phyloP scores from a whole-genome alignment of 2,329 filamentous ascomycete species.

The Grosmannia serpens region DNA sequence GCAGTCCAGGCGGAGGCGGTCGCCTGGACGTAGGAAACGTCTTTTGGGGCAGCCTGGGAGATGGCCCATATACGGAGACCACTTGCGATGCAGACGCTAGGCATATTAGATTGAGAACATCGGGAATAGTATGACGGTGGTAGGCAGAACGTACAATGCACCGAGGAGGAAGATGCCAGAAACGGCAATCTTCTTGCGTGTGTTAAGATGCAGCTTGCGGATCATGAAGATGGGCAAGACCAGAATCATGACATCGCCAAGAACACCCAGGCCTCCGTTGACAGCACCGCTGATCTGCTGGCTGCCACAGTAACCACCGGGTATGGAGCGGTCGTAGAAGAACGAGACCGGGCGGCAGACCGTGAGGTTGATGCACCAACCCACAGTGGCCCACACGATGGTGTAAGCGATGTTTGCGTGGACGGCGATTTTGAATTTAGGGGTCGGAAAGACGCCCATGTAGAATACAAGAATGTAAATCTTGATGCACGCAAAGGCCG shows the following conservation, averaged over 20 bases:
- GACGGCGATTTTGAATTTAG: slow-evolving; percentile 12
- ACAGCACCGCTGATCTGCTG: slow-evolving; percentile 18
- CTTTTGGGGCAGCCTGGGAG: slow-evolving; percentile 5
- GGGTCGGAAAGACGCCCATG: slow-evolving; percentile 11
- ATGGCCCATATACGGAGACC: slow-evolving; percentile 23
- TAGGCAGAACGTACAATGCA: slow-evolving; percentile 17
- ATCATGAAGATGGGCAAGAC: slow-evolving; percentile 21
- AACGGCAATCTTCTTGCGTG: slow-evolving; percentile 19
- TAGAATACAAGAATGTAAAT: slow-evolving; percentile 15
- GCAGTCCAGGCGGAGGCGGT: slow-evolving; percentile 10
- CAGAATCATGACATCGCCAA: slow-evolving; percentile 21
- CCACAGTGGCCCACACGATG: slow-evolving; percentile 15
- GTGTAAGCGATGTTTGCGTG: slow-evolving; percentile 15
- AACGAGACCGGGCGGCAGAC: slow-evolving; percentile 25
- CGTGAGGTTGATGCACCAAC: slow-evolving; percentile 19
- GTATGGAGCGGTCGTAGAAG: slow-evolving; percentile 22
- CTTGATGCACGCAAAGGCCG: slow-evolving; percentile 10
- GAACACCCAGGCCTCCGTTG: slow-evolving; percentile 21
- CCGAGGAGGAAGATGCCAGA: slow-evolving; percentile 21
- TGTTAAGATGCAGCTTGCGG: slow-evolving; percentile 18
- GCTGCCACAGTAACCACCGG: slow-evolving; percentile 20
- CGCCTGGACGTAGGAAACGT: slow-evolving; percentile 8
- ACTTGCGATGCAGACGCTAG: slow-evolving; percentile 23
- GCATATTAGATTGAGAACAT: slow-evolving; percentile 8
- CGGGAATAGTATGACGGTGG: too few species aligned